A percentile compares a stretch with the other conserved stretches of the same genome.
Evolutionary conservation across 805 yeast species (phyloP).

Genomic region (Yarrowia sp.): DNA sequence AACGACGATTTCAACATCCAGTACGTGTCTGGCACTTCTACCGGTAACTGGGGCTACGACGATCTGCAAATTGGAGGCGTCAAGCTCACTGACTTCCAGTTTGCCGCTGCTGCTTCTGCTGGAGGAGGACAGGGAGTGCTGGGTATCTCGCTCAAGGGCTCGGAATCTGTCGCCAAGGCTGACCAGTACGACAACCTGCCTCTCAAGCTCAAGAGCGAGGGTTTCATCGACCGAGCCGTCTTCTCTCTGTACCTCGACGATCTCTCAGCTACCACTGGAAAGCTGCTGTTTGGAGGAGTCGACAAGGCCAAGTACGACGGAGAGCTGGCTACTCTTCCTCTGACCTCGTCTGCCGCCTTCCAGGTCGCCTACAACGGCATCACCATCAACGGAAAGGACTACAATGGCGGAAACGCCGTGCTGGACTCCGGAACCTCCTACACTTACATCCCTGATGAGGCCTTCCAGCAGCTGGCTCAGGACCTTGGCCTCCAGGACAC

Average conservation of each 20-base stretch:
- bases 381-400: constrained; percentile 43
- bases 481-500: constrained; percentile 61
- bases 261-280: constrained; percentile 43
- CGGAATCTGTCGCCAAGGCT: constrained; percentile 40
- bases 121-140: constrained; percentile 39
- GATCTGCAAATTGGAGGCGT: constrained; percentile 58
- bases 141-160: constrained; percentile 42
- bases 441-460: constrained; percentile 54
- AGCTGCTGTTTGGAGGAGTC: constrained; percentile 44
- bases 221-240: constrained; percentile 51
- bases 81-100: constrained; percentile 50
- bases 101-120: constrained; percentile 40
- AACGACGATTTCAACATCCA: constrained; percentile 44
- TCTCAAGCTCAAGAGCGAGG: constrained; percentile 49
- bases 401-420: constrained; percentile 30
- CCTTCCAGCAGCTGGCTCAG: constrained; percentile 45
- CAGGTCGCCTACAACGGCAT: constrained; percentile 47
- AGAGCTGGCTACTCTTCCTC: constrained; percentile 48
- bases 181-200: constrained; percentile 49
- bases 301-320: constrained; percentile 42
- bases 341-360: constrained; percentile 49
- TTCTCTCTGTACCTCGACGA: constrained; percentile 56
- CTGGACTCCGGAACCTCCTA: constrained; percentile 65
- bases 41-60: constrained; percentile 68
- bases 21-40: constrained; percentile 52